Evolutionary conservation across 305 asterid species (phyloP).

Genomic region (Fraxinus albicans): DNA sequence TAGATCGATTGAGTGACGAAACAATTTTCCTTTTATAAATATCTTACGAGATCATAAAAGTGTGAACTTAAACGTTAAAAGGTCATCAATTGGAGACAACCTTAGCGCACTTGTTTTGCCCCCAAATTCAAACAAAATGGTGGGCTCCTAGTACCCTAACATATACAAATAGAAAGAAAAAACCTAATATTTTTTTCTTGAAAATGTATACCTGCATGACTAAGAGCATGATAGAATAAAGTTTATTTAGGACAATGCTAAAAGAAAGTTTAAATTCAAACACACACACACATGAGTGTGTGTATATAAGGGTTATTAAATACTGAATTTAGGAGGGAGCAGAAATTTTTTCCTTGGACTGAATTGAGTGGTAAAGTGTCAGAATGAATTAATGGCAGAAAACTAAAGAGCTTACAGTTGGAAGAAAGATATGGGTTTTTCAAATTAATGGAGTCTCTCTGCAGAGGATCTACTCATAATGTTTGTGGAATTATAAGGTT

Average conservation of each 20-base stretch:
- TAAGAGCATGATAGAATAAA: neutral
- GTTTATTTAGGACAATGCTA: neutral
- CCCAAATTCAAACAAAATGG: neutral
- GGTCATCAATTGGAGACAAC: neutral
- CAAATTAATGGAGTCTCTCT: constrained; percentile 26
- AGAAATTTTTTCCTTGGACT: constrained; percentile 38
- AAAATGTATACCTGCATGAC: neutral
- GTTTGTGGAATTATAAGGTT: constrained; percentile 48
- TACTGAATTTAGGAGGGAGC: neutral
- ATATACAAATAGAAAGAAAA: neutral
- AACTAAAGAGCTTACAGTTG: constrained; percentile 28
- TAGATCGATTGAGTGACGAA: neutral
- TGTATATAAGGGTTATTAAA: neutral
- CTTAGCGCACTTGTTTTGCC: neutral
- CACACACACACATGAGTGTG: neutral
- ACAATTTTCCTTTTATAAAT: neutral
- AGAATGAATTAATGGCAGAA: constrained; percentile 37
- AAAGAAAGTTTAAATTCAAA: neutral
- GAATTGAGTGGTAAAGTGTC: constrained; percentile 63
- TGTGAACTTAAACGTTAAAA: neutral
- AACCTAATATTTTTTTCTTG: neutral
- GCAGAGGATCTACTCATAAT: constrained; percentile 62
- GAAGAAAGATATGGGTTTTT: constrained; percentile 30
- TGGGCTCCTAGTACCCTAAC: neutral
- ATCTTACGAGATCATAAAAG: neutral